Evolutionary conservation across 768 basidiomycete genomes (phyloP).

Genomic region (Suillus subaureus): DNA sequence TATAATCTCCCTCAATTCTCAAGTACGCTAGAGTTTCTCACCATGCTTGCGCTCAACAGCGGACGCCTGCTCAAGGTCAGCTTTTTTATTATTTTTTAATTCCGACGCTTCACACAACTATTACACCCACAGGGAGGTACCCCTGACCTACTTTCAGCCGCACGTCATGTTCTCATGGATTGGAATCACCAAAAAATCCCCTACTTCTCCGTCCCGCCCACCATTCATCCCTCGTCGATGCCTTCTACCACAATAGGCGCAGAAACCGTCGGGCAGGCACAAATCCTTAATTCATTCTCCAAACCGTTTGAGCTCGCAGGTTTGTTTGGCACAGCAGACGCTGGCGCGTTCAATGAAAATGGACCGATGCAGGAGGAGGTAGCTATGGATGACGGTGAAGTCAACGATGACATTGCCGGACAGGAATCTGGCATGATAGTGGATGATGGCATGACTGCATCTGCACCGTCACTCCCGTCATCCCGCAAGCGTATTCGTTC

Average conservation of each 20-base stretch:
- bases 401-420: conserved; percentile 38
- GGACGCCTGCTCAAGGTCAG: conserved; percentile 83
- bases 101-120: background rate
- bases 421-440: conserved; percentile 38
- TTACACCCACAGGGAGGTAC: conserved; percentile 70
- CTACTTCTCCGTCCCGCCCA: conserved; percentile 81
- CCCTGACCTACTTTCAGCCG: conserved; percentile 82
- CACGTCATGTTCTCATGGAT: conserved; percentile 81
- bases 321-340: conserved; percentile 79
- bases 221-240: conserved; percentile 74
- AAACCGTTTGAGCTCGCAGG: conserved; percentile 83
- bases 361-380: conserved; percentile 39
- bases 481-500: conserved; percentile 8
- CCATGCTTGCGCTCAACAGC: conserved; percentile 82
- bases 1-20: conserved; percentile 81
- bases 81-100: background rate
- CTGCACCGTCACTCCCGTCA: conserved; percentile 30
- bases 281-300: conserved; percentile 70
- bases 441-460: conserved; percentile 40
- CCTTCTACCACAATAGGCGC: conserved; percentile 70
- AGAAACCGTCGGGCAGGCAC: conserved; percentile 78
- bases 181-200: conserved; percentile 98
- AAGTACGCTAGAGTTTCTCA: conserved; percentile 80
- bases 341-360: conserved; percentile 68
- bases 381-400: conserved; percentile 47